Conservation (phyloP, 192 early-diverging fungal genomes). For the Borealophlyctis nickersoniae region DNA sequence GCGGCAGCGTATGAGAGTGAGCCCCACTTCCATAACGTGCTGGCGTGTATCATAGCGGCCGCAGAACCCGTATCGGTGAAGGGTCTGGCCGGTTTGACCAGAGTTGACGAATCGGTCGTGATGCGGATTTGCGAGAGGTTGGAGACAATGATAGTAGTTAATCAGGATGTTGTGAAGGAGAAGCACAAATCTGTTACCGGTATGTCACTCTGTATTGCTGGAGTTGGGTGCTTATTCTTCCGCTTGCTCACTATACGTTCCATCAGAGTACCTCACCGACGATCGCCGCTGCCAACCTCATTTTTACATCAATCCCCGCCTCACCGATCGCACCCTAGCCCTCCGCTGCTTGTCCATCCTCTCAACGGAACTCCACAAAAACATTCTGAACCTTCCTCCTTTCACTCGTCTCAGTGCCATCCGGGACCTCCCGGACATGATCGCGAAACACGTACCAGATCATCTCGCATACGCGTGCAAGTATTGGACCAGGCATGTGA, state of each 20-base stretch:
- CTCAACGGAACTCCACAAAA: not conserved
- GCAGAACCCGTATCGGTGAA: not conserved
- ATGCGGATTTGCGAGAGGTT: not conserved
- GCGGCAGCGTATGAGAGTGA: not conserved
- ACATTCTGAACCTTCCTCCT: not conserved
- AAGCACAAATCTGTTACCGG: not conserved
- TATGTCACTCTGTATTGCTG: not conserved
- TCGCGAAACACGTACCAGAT: not conserved
- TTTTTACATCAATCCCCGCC: not conserved
- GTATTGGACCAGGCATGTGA: not conserved
- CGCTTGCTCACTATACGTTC: not conserved
- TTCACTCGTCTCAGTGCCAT: not conserved
- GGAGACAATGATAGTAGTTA: not conserved
- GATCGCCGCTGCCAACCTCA: not conserved
- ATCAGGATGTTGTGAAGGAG: slow-evolving; percentile 2
- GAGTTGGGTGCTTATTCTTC: not conserved
- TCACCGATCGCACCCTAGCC: not conserved
- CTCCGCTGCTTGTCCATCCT: not conserved
- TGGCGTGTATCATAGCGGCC: not conserved
- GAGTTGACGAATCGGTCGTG: not conserved
- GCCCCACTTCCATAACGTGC: not conserved
- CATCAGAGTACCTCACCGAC: not conserved
- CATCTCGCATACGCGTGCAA: not conserved
- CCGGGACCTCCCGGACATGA: not conserved
- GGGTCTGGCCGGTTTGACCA: not conserved